Conservation (phyloP, 495 filamentous ascomycete genomes). For the Penicillium chermesinum region DNA sequence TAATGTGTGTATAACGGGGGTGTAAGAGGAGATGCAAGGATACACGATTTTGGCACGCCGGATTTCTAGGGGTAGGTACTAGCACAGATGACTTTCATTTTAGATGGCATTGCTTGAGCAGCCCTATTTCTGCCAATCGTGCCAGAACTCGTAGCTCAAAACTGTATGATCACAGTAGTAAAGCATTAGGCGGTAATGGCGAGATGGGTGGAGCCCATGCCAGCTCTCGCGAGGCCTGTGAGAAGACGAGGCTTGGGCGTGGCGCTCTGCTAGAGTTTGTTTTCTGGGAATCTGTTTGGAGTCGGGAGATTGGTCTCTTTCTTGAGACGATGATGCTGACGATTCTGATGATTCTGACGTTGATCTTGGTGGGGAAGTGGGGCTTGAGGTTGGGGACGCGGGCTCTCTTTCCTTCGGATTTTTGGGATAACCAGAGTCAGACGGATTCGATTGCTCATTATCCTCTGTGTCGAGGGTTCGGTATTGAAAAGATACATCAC, state of each 20-base stretch:
- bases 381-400: too few relatives aligned
- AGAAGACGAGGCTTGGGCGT: constrained; percentile 33
- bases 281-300: not conserved
- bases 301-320: not conserved
- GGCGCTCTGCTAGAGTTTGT: constrained; percentile 34
- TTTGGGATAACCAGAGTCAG: not conserved
- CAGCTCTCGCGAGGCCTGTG: constrained; percentile 37
- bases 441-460: constrained; percentile 5
- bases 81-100: too few relatives aligned
- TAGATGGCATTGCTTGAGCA: too few relatives aligned
- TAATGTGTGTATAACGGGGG: too few relatives aligned
- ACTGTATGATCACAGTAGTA: constrained; percentile 72
- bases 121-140: constrained; percentile 27
- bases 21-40: too few relatives aligned
- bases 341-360: constrained; percentile 4
- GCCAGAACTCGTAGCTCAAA: constrained; percentile 74
- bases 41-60: too few relatives aligned
- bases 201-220: constrained; percentile 38
- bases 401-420: too few relatives aligned
- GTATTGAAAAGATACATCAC: constrained; percentile 33
- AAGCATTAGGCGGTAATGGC: constrained; percentile 66
- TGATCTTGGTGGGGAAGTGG: too few relatives aligned
- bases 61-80: too few relatives aligned
- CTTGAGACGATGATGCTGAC: not conserved
- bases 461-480: constrained; percentile 19